Evolutionary conservation across 805 yeast species (phyloP).

Genomic region (Teunomyces gatunensis): DNA sequence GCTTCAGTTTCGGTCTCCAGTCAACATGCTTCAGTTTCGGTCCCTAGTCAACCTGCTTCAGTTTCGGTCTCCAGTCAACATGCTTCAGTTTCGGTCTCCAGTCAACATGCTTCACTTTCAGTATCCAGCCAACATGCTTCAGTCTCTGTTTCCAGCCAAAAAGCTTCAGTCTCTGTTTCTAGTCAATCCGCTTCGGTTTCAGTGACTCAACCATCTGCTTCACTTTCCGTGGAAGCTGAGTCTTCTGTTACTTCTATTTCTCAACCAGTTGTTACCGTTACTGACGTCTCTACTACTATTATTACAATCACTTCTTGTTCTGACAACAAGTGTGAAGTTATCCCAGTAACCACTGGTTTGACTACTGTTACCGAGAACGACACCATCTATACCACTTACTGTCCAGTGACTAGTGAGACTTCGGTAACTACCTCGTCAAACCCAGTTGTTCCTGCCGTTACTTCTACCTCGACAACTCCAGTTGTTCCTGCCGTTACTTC

Average conservation of each 20-base stretch:
- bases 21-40: not conserved
- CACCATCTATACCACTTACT: conserved; percentile 11
- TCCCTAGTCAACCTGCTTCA: not conserved
- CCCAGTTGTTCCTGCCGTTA: not conserved
- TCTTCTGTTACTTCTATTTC: conserved; percentile 2
- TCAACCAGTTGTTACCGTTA: conserved; percentile 11
- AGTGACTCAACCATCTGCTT: not conserved
- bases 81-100: not conserved
- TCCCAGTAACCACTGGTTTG: conserved; percentile 29
- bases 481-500: conserved; percentile 5
- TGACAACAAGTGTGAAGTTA: conserved; percentile 23
- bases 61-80: not conserved
- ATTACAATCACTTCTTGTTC: conserved; percentile 9
- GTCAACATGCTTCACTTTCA: not conserved
- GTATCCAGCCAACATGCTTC: not conserved
- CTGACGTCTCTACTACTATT: conserved; percentile 14
- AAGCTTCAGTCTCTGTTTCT: not conserved
- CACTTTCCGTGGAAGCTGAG: conserved; percentile 15
- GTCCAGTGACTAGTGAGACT: not conserved
- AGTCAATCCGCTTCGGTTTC: not conserved
- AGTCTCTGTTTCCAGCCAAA: not conserved
- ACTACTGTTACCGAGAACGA: conserved; percentile 30
- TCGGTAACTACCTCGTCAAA: not conserved
- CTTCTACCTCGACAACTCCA: conserved; percentile 5
- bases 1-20: not conserved